Percentiles rank a stretch among this genome's conserved stretches.
Evolutionary conservation across 352 stramenopile species (phyloP).

Genomic region (Aphanomyces astaci): DNA sequence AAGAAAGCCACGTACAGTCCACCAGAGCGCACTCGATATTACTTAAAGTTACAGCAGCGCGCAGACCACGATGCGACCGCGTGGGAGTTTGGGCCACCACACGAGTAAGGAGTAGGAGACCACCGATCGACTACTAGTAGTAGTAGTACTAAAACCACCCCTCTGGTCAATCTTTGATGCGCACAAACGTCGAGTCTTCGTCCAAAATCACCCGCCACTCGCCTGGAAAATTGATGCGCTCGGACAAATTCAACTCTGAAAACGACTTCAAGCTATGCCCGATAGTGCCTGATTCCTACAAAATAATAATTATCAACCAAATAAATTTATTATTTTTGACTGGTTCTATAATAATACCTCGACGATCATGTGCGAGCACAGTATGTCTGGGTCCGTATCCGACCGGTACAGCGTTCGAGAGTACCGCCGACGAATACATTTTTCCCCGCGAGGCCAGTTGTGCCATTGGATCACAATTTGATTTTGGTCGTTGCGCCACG

Average conservation of each 20-base stretch:
- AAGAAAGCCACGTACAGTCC: neutral
- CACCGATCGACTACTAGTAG: neutral
- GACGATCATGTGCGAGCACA: neutral
- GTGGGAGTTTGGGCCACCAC: neutral
- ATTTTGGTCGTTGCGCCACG: constrained; percentile 16
- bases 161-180: neutral
- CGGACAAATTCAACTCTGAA: constrained; percentile 13
- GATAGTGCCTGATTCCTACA: neutral
- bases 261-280: neutral
- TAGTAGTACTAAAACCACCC: too few species aligned
- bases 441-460: constrained; percentile 18
- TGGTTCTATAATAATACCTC: neutral
- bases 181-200: constrained; percentile 11
- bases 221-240: constrained; percentile 24
- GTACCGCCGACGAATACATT: constrained; percentile 5
- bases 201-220: constrained; percentile 13
- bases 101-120: neutral
- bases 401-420: constrained; percentile 10
- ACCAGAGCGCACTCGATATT: constrained; percentile 13
- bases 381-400: constrained; percentile 1
- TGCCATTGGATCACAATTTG: constrained; percentile 16
- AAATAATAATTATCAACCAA: constrained; percentile 1
- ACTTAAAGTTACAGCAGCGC: neutral
- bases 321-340: too few species aligned
- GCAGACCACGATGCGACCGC: neutral